These are phyloP conservation scores for Sphenostylis stenocarpa DNA, from an alignment of 306 rosid species.

Conservation along the genomic window DNA sequence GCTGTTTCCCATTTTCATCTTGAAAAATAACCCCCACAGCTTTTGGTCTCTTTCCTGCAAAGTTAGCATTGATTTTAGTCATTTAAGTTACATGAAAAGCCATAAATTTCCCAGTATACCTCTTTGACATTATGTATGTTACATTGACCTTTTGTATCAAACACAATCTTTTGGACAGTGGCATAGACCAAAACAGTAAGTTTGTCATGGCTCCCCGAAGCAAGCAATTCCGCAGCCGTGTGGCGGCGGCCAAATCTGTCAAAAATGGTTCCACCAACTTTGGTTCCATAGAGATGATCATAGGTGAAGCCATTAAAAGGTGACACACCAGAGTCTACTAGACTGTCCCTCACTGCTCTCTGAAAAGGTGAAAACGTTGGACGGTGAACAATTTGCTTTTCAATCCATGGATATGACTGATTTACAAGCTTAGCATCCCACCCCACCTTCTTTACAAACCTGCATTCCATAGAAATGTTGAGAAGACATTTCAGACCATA, in stretches of 20 bases:
- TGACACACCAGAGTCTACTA: slow-evolving; percentile 68
- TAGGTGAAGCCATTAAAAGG: slow-evolving; percentile 96
- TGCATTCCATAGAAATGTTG: slow-evolving; percentile 38
- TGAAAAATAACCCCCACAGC: slow-evolving; percentile 79
- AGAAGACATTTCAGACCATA: neutral
- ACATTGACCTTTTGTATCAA: slow-evolving; percentile 55
- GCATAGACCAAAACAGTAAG: slow-evolving; percentile 75
- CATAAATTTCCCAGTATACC: neutral
- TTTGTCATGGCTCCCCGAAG: slow-evolving; percentile 63
- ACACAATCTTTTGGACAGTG: slow-evolving; percentile 78
- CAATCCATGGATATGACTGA: slow-evolving; percentile 81
- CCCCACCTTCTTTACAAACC: slow-evolving; percentile 64
- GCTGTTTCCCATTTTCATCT: slow-evolving; percentile 83
- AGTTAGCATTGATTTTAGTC: neutral
- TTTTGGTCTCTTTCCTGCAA: slow-evolving; percentile 65
- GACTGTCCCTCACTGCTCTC: slow-evolving; percentile 71
- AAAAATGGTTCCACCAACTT: slow-evolving; percentile 91
- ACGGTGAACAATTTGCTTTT: slow-evolving; percentile 78
- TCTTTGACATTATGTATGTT: neutral
- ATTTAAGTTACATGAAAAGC: neutral
- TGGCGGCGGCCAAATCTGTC: slow-evolving; percentile 83
- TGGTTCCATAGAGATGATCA: slow-evolving; percentile 89
- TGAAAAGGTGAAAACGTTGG: slow-evolving; percentile 64
- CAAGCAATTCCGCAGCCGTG: slow-evolving; percentile 81
- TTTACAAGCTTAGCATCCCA: slow-evolving; percentile 84